These are phyloP conservation scores for Ceratocystiopsis brevicomis DNA, from an alignment of 2,329 filamentous ascomycete species.

Conservation along the genomic window DNA sequence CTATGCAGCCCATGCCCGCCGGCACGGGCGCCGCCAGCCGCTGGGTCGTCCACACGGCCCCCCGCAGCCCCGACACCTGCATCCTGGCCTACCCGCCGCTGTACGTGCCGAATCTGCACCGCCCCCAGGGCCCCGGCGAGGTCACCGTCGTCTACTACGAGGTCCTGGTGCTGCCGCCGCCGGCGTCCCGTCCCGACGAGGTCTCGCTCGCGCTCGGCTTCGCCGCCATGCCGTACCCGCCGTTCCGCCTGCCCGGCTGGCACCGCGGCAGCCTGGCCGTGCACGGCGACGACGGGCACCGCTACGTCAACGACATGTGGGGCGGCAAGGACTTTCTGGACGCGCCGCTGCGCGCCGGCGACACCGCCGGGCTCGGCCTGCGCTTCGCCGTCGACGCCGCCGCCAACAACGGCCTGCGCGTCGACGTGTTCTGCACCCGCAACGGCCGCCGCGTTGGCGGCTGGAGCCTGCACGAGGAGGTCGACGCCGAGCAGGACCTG, in stretches of 20 bases:
- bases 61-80: constrained; percentile 37
- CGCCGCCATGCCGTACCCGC: constrained; percentile 54
- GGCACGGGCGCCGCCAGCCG: constrained; percentile 19
- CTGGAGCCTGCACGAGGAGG: constrained; percentile 62
- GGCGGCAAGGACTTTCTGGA: constrained; percentile 51
- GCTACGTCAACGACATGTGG: constrained; percentile 56
- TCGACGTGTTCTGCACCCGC: constrained; percentile 51
- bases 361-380: constrained; percentile 57
- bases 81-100: constrained; percentile 50
- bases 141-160: constrained; percentile 52
- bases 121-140: constrained; percentile 22
- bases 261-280: constrained; percentile 55
- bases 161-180: constrained; percentile 20
- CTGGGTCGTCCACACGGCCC: constrained; percentile 27
- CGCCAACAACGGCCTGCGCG: constrained; percentile 19
- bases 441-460: constrained; percentile 39
- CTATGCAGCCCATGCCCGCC: constrained; percentile 17
- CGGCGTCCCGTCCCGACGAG: constrained; percentile 12
- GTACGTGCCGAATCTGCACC: constrained; percentile 42
- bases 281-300: constrained; percentile 64
- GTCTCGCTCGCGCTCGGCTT: constrained; percentile 48
- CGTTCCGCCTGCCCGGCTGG: constrained; percentile 65
- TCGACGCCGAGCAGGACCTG: constrained; percentile 41
- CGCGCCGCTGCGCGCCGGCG: constrained; percentile 20
- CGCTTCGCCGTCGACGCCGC: constrained; percentile 24